Evolutionary conservation across 352 stramenopile species (phyloP).

Genomic region (Phytopythium ostracodes): DNA sequence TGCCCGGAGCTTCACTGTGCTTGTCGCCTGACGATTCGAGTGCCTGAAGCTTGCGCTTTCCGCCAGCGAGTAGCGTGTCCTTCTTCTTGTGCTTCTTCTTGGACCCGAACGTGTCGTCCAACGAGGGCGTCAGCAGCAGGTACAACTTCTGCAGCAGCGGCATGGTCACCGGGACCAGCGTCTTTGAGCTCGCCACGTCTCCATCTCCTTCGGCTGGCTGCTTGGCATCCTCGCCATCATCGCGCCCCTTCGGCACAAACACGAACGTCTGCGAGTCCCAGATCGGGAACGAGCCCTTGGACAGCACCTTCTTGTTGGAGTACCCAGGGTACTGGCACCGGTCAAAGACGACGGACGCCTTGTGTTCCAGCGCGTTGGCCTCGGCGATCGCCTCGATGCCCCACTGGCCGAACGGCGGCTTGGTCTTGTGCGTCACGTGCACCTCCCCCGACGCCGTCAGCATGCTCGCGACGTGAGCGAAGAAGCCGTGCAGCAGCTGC

Average conservation of each 20-base stretch:
- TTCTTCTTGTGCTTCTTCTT: conserved; percentile 46
- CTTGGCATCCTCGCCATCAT: not conserved
- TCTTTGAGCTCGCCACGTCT: not conserved
- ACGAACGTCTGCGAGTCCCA: conserved; percentile 95
- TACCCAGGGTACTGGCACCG: conserved; percentile 91
- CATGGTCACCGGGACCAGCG: conserved; percentile 40
- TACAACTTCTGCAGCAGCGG: conserved; percentile 68
- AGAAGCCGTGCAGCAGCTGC: conserved; percentile 88
- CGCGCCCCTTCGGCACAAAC: conserved; percentile 57
- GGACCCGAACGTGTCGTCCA: conserved; percentile 46
- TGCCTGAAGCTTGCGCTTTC: conserved; percentile 23
- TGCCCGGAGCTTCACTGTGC: not conserved
- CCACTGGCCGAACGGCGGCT: conserved; percentile 88
- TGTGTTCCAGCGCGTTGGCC: conserved; percentile 38
- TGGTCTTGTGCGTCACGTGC: conserved; percentile 96
- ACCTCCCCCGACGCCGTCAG: conserved; percentile 81
- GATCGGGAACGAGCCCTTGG: conserved; percentile 94
- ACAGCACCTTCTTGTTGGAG: conserved; percentile 94
- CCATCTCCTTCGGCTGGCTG: conserved; percentile 14
- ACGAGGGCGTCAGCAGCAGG: conserved; percentile 52
- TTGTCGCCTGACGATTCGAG: not conserved
- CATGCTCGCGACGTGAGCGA: conserved; percentile 48
- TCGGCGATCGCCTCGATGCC: conserved; percentile 68
- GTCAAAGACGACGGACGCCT: conserved; percentile 91
- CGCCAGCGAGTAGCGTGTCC: conserved; percentile 11